These are phyloP conservation scores for Erysimum cheiri DNA, from an alignment of 441 rosid genomes.

Conservation along the genomic window DNA sequence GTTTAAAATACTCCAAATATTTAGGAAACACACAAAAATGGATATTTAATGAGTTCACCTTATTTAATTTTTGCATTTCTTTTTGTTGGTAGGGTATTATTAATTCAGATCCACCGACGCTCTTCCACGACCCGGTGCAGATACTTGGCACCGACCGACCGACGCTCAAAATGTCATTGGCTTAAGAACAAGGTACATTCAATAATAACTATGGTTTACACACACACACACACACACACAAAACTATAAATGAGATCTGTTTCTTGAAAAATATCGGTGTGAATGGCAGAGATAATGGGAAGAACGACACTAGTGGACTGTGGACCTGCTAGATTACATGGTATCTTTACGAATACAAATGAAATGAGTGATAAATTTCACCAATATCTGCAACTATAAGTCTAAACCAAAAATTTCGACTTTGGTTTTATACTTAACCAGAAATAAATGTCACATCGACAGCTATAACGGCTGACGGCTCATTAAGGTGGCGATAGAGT, in stretches of 20 bases:
- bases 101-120: conserved; percentile 40
- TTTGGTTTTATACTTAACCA: too few species aligned
- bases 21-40: conserved; percentile 9
- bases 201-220: not conserved
- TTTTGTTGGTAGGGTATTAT: conserved; percentile 16
- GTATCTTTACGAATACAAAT: too few species aligned
- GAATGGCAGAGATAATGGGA: not conserved
- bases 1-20: conserved; percentile 16
- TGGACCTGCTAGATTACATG: too few species aligned
- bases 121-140: conserved; percentile 28
- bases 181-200: not conserved
- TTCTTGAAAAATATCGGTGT: not conserved
- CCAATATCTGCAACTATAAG: too few species aligned
- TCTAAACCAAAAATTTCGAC: too few species aligned
- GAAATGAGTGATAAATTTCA: too few species aligned
- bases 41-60: conserved; percentile 34
- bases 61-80: conserved; percentile 8
- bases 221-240: not conserved
- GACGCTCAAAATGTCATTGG: conserved; percentile 6
- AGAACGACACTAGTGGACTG: not conserved
- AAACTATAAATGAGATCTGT: not conserved
- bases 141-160: conserved; percentile 19
- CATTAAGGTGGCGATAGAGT: too few species aligned
- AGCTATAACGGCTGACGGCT: too few species aligned
- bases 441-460: too few species aligned